Evolutionary conservation across 441 rosid genomes (phyloP), one percentile per base, ranked within the genome.

Genomic region (Cnidoscolus chayamansa): DNA sequence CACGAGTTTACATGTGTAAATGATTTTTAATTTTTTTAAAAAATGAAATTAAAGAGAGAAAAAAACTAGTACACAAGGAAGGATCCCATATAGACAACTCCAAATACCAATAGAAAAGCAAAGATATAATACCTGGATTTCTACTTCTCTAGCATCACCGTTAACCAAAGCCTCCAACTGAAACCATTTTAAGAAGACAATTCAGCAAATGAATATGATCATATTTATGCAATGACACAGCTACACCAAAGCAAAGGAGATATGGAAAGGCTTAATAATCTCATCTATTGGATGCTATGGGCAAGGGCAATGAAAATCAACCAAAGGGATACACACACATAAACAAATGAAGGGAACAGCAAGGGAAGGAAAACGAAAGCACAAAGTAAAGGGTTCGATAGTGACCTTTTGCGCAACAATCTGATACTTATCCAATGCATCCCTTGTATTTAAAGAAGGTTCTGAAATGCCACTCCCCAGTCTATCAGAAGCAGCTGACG

Each of bases 371-470:
- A 35, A 6, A 61, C 13, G 16, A 10, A 59, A 71, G 31, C 3
- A 31, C 45, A 79, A 35, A 60, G 59, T 63, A 55, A 72, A 47
- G 58, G 75, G n/a, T 32, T 32, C 8, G 43, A 8, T 47, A 40
- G 57, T 66, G 75, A 93, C 99, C 97, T 91, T 91, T 76, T 84
- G 91, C 4, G 96, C 86, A 80, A 90, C 84, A 78, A 92, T 84
- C 79, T 90, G 92, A 77, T 86, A 96, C 76, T 93, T 91, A 73
- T 96, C 99, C 83, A 93, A 69, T 79, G 99, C 99, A 73, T 93
- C 98, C 85, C 97, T 86, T 43, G 97, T 93, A 84, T 79, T 87
- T 70, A 91, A 78, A 37, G 87, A 85, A 81, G 97, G 91, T 70
- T 93, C 98, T 15, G 85, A 67, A 57, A 74, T 78, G 79, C 80